Evolutionary conservation across 768 basidiomycete species (phyloP).

Genomic region (Rubroboletus pulcherrimus): DNA sequence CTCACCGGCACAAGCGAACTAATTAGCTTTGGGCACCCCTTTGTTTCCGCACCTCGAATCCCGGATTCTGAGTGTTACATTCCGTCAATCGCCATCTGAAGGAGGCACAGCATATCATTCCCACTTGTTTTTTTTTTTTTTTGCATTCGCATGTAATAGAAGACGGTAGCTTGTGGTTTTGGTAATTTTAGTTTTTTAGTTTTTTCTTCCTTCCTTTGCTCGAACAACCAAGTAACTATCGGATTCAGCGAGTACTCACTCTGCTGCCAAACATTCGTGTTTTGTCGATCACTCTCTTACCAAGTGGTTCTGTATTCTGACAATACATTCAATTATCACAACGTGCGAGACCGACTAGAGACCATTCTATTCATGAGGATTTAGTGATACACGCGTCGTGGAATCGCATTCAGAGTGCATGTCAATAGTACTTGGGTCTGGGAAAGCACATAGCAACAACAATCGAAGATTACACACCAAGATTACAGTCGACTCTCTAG

Average conservation of each 20-base stretch:
- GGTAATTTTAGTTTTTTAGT: slow-evolving; percentile 21
- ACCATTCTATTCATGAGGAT: background rate
- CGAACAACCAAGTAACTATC: slow-evolving; percentile 11
- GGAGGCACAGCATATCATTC: slow-evolving; percentile 56
- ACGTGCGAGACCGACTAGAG: background rate
- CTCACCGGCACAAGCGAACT: slow-evolving; percentile 49
- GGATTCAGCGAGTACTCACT: slow-evolving; percentile 4
- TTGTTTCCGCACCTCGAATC: slow-evolving; percentile 11
- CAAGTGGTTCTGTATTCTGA: slow-evolving; percentile 6
- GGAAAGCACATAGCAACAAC: background rate
- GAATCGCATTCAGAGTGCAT: background rate
- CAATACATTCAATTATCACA: background rate
- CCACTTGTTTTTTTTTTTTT: slow-evolving; percentile 24
- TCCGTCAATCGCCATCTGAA: slow-evolving; percentile 57
- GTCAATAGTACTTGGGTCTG: background rate
- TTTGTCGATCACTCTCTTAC: slow-evolving; percentile 4
- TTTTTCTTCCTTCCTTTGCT: slow-evolving; percentile 1
- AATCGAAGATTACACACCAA: background rate
- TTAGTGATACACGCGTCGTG: background rate
- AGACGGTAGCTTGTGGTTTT: slow-evolving; percentile 32
- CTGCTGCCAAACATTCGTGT: slow-evolving; percentile 4
- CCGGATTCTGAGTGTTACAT: slow-evolving; percentile 17
- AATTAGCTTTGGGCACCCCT: slow-evolving; percentile 24
- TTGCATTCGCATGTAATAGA: slow-evolving; percentile 60
- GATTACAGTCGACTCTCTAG: slow-evolving; percentile 51